Evolutionary conservation across 805 yeast genomes (phyloP), one percentile per base, ranked within the genome.

Genomic region (Wickerhamiella alocasiicola): DNA sequence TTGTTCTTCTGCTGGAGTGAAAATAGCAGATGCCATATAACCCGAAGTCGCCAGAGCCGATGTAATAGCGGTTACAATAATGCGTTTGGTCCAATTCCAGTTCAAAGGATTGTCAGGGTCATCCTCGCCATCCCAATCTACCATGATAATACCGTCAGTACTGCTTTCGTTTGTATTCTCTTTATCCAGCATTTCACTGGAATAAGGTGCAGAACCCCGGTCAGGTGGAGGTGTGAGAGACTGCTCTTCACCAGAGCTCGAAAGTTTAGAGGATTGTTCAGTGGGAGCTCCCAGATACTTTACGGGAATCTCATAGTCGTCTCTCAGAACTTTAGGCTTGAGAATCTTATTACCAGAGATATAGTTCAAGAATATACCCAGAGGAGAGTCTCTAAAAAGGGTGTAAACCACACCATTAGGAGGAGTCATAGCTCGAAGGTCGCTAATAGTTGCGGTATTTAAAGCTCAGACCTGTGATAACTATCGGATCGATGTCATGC

Each of bases 1-100:
- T 18, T 60, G 55, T 15, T 54, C 59, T 35, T 68, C 60, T 13
- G 76, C 75, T 0, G 81, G 78, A 0, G 78, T n/a, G n/a, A n/a
- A n/a, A n/a, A n/a, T n/a, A n/a, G n/a, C n/a, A n/a, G n/a, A n/a
- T n/a, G n/a, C n/a, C 66, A 73, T 67, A 50, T 76, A 76, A 0
- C 72, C 70, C 0, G 74, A 60, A 15, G 64, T 53, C 5, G 78
- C 68, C 42, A 72, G 56, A 12, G 71, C 34, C 49, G 70, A 62
- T 13, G 70, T 58, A 45, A 64, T 56, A 4, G 57, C 4, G 5
- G 66, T 56, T 29, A 69, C 60, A 21, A 68, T 36, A 2, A 54
- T 26, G 51, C 70, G 74, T 39, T 63, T 60, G 38, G 47, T 41
- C 0, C 49, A 15, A 0, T 73, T 62, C 82, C 82, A 77, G 52